These are phyloP conservation scores for Verticillium nubilum DNA, from an alignment of 2,329 filamentous ascomycete species.

Conservation along the genomic window DNA sequence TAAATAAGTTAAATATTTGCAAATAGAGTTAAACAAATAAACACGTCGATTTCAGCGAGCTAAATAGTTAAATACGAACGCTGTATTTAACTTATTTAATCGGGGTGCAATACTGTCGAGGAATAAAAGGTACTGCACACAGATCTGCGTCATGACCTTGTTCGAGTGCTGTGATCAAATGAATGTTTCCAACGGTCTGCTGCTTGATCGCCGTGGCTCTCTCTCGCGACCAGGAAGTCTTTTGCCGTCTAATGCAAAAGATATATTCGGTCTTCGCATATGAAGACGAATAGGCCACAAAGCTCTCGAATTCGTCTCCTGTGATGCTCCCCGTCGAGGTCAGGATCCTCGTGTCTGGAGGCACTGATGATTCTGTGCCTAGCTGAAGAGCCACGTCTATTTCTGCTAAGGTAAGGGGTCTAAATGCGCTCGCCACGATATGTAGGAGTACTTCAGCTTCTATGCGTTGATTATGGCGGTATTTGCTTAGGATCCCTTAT, in stretches of 20 bases:
- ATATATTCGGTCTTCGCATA: constrained; percentile 1
- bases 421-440: constrained; percentile 10
- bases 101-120: no score
- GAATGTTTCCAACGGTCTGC: neutral
- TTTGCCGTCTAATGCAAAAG: constrained; percentile 4
- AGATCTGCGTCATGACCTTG: neutral
- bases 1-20: no score
- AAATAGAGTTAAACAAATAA: no score
- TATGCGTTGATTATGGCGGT: neutral
- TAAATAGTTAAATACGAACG: no score
- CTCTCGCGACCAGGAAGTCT: constrained; percentile 2
- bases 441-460: constrained; percentile 4
- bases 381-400: constrained; percentile 6
- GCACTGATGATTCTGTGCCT: neutral
- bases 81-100: no score
- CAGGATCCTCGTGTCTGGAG: neutral
- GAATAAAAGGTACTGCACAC: constrained; percentile 1
- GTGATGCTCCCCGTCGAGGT: neutral
- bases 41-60: no score
- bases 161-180: neutral
- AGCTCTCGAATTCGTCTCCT: neutral
- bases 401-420: constrained; percentile 7
- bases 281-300: constrained; percentile 2
- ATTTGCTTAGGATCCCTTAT: constrained; percentile 6
- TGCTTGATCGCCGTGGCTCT: neutral